phyloP scores from a whole-genome alignment of 2,329 filamentous ascomycete species.

The Aspergillus sp. region DNA sequence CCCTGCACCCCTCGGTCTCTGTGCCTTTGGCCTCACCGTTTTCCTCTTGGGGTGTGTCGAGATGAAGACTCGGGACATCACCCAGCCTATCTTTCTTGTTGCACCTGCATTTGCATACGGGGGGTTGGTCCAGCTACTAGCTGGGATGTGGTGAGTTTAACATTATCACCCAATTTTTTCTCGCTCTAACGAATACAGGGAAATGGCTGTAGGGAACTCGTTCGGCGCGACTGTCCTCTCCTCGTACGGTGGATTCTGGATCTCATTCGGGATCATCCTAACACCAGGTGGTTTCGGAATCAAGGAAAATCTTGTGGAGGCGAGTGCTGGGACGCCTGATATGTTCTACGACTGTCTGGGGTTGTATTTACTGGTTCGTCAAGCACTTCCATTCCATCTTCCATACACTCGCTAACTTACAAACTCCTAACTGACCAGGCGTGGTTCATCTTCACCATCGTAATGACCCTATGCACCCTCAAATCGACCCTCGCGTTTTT shows the following conservation, averaged over 20 bases:
- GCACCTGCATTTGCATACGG: conserved; percentile 70
- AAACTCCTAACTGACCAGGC: too few species aligned
- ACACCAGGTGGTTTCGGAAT: conserved; percentile 65
- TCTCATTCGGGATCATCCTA: conserved; percentile 68
- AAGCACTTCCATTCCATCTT: background rate
- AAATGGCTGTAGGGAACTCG: conserved; percentile 76
- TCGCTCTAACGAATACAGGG: conserved; percentile 49
- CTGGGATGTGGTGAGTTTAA: conserved; percentile 71
- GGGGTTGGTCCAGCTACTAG: conserved; percentile 70
- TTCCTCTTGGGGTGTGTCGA: conserved; percentile 75
- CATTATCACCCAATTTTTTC: too few species aligned
- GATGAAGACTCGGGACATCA: conserved; percentile 59
- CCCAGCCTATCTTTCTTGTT: conserved; percentile 62
- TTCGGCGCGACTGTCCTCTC: conserved; percentile 75
- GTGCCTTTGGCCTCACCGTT: conserved; percentile 73
- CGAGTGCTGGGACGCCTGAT: conserved; percentile 34
- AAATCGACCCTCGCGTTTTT: conserved; percentile 75
- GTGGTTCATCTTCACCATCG: conserved; percentile 79
- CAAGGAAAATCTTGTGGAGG: conserved; percentile 44
- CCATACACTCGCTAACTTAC: too few species aligned
- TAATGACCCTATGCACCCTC: conserved; percentile 69
- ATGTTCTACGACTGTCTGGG: conserved; percentile 60
- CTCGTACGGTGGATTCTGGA: conserved; percentile 79
- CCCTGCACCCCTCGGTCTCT: conserved; percentile 70
- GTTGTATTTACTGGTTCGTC: conserved; percentile 62